Conservation (phyloP, 768 basidiomycete species). For the Holtermannia corniformis region DNA sequence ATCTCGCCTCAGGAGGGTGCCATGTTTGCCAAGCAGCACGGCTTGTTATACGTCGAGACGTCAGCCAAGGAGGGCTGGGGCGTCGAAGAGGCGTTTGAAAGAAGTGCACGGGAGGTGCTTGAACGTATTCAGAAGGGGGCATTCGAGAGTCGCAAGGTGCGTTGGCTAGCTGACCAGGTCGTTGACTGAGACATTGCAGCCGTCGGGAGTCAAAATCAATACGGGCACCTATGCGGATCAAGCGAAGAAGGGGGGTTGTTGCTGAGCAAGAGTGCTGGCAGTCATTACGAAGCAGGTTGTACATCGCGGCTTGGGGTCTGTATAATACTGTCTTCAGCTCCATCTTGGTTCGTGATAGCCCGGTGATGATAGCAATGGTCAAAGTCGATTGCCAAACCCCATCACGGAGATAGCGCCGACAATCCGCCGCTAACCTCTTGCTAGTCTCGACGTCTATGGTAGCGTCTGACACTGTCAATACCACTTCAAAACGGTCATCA, state of each 20-base stretch:
- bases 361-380: too few species aligned
- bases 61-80: slow-evolving; percentile 29
- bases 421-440: too few species aligned
- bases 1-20: slow-evolving; percentile 12
- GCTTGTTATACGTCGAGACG: slow-evolving; percentile 32
- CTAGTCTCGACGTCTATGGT: too few species aligned
- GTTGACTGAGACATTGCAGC: too few species aligned
- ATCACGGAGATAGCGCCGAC: too few species aligned
- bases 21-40: slow-evolving; percentile 24
- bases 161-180: too few species aligned
- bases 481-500: neutral
- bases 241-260: neutral
- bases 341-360: too few species aligned
- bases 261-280: too few species aligned
- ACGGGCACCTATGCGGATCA: neutral
- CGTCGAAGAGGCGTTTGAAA: slow-evolving; percentile 31
- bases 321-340: neutral
- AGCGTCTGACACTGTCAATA: too few species aligned
- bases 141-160: slow-evolving; percentile 16
- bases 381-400: neutral
- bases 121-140: slow-evolving; percentile 13
- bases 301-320: neutral
- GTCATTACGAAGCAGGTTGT: neutral
- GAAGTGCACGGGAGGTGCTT: slow-evolving; percentile 31
- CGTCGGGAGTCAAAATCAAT: neutral